Evolutionary conservation across 1,284 basidiomycete species (phyloP), one percentile per base, ranked within the genome.

Genomic region (Cutaneotrichosporon mucoides): DNA sequence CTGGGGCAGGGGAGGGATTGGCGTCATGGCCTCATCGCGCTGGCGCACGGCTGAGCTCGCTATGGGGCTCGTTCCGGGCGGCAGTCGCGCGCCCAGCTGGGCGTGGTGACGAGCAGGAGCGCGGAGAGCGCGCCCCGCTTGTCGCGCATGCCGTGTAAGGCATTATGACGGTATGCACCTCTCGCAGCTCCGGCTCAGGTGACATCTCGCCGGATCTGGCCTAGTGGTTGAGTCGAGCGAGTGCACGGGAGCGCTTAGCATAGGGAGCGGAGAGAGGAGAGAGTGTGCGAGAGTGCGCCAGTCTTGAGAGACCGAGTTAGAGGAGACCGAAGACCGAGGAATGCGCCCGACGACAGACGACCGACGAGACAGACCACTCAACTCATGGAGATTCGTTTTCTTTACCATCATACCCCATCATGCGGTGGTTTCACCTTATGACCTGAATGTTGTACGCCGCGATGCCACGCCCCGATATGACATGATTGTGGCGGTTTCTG

Each of bases 1-100:
- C 9, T 1, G 49, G 42, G n/a, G 33, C 6, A 7, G 13, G 8
- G 11, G 41, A 16, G 52, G 52, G 34, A 15, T 24, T 24, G 12
- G 34, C 35, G 40, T 34, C 52, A 6, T 59, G 55, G 58, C 40
- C 52, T 8, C 15, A 50, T 16, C 56, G 56, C 16, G 33, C 57
- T 8, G 45, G 24, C 3, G 33, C 52, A 0, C 43, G 60, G 35
- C 8, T 61, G 11, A 33, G 44, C 50, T 38, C 43, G 3, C 16
- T 45, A 34, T 41, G n/a, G 38, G 45, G 38, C 55, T 49, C 47
- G 35, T 11, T 56, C 15, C 38, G 49, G 16, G 16, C 11, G 4
- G 38, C 49, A 13, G 49, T 51, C 7, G 49, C 49, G 16, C 49
- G 49, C 15, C 49, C 49, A 6, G 16, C 35, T 24, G 24, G 24